These are phyloP conservation scores for Roridomyces roridus DNA, from an alignment of 768 basidiomycete genomes.

Conservation along the genomic window DNA sequence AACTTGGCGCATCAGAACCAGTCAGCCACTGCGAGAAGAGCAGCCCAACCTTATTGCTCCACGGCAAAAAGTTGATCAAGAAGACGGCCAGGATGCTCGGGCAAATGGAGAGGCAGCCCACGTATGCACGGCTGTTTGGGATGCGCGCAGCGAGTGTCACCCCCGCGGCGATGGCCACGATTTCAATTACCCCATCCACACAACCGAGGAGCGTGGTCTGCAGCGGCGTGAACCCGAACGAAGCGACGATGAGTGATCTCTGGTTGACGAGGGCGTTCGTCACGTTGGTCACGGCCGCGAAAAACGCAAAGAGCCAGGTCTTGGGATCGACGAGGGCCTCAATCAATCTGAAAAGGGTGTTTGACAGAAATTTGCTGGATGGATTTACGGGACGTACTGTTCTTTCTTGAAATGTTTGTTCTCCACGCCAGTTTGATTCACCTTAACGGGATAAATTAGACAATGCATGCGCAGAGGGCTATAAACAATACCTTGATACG, in stretches of 20 bases:
- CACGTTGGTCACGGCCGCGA: too few species aligned
- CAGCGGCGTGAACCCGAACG: constrained; percentile 56
- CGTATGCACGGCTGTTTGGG: constrained; percentile 52
- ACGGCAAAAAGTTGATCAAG: constrained; percentile 55
- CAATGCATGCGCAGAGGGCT: not conserved
- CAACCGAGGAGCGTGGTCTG: constrained; percentile 62
- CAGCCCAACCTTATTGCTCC: constrained; percentile 51
- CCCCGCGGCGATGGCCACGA: not conserved
- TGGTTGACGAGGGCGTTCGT: constrained; percentile 39
- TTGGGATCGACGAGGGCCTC: too few species aligned
- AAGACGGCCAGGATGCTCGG: constrained; percentile 57
- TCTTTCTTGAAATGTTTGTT: too few species aligned
- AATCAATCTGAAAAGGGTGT: too few species aligned
- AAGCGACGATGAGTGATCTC: constrained; percentile 52
- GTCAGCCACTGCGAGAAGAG: not conserved
- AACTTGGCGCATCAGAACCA: not conserved
- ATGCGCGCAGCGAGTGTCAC: constrained; percentile 34
- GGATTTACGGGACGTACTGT: too few species aligned
- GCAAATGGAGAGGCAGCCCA: constrained; percentile 54
- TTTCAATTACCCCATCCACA: not conserved
- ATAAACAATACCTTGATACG: constrained; percentile 56
- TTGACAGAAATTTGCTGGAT: too few species aligned
- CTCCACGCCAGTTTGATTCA: constrained; percentile 83
- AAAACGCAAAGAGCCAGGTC: too few species aligned
- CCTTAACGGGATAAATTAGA: constrained; percentile 35